Evolutionary conservation across 2,329 filamentous ascomycete species (phyloP).

Genomic region (Penicillium brevicompactum): DNA sequence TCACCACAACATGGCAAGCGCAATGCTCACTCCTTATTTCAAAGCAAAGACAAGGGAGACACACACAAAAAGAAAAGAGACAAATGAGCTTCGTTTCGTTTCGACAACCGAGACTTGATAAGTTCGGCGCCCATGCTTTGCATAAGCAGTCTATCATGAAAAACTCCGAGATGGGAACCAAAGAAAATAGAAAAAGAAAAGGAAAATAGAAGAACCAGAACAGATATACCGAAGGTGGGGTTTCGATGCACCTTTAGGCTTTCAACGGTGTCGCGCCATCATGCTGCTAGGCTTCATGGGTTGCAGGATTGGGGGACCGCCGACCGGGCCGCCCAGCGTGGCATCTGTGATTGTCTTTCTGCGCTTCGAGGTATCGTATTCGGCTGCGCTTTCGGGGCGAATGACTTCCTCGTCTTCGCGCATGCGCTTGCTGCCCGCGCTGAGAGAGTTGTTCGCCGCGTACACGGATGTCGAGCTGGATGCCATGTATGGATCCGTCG

Average conservation of each 20-base stretch:
- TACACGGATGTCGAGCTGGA: conserved; percentile 60
- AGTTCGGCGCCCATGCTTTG: conserved; percentile 14
- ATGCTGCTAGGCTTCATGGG: conserved; percentile 47
- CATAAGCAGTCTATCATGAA: conserved; percentile 24
- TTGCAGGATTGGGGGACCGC: conserved; percentile 43
- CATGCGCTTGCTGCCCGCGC: conserved; percentile 59
- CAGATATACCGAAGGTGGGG: not conserved
- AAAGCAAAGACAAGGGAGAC: not conserved
- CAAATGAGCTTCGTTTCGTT: conserved; percentile 14
- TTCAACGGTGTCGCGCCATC: conserved; percentile 43
- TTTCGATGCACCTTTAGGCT: not conserved
- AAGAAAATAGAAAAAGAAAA: conserved; percentile 4
- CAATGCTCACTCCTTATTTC: not conserved
- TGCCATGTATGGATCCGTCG: conserved; percentile 71
- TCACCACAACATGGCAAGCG: not conserved
- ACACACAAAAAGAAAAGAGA: not conserved
- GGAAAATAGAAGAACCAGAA: conserved; percentile 19
- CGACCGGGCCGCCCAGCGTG: conserved; percentile 49
- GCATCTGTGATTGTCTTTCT: conserved; percentile 74
- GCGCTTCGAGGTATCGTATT: conserved; percentile 67
- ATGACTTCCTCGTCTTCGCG: conserved; percentile 67
- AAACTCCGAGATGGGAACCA: conserved; percentile 8
- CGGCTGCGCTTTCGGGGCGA: conserved; percentile 64
- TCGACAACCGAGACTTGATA: conserved; percentile 8
- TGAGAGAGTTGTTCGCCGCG: conserved; percentile 63